These are phyloP conservation scores for Volvariella volvacea DNA, from an alignment of 1,284 basidiomycete genomes.

Conservation along the genomic window DNA sequence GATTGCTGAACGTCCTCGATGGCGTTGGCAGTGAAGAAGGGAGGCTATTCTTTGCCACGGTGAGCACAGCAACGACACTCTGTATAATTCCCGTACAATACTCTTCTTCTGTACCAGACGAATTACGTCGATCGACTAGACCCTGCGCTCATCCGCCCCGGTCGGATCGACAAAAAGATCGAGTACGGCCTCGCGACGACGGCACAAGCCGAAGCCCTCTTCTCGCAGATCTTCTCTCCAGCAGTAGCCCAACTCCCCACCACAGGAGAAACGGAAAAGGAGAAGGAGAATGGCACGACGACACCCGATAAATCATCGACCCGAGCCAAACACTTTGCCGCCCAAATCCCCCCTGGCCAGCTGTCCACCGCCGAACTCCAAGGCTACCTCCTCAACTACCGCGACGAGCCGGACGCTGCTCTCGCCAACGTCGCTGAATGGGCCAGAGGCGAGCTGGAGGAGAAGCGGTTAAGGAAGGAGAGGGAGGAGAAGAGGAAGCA, in stretches of 20 bases:
- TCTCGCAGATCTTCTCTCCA: neutral
- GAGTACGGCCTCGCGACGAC: conserved; percentile 13
- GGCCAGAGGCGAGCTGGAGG: neutral
- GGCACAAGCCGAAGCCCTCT: conserved; percentile 11
- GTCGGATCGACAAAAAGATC: conserved; percentile 13
- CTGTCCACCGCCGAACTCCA: neutral
- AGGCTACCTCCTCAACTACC: neutral
- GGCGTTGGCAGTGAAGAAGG: conserved; percentile 50
- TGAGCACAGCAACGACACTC: no score
- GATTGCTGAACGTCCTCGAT: conserved; percentile 47
- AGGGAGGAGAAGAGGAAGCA: conserved; percentile 1
- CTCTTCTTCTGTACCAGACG: no score
- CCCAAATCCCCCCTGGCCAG: neutral
- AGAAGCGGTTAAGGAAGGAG: neutral
- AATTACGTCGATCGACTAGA: conserved; percentile 14
- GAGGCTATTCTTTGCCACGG: conserved; percentile 50
- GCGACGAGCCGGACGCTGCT: neutral
- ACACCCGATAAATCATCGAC: no score
- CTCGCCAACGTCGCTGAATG: neutral
- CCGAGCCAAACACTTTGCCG: neutral
- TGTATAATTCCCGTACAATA: no score
- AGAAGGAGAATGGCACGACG: no score
- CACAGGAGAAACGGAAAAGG: neutral
- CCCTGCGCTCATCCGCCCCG: conserved; percentile 14
- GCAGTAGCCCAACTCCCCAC: neutral